These are phyloP conservation scores for Corylus avellana DNA, from an alignment of 306 rosid genomes.

Conservation along the genomic window DNA sequence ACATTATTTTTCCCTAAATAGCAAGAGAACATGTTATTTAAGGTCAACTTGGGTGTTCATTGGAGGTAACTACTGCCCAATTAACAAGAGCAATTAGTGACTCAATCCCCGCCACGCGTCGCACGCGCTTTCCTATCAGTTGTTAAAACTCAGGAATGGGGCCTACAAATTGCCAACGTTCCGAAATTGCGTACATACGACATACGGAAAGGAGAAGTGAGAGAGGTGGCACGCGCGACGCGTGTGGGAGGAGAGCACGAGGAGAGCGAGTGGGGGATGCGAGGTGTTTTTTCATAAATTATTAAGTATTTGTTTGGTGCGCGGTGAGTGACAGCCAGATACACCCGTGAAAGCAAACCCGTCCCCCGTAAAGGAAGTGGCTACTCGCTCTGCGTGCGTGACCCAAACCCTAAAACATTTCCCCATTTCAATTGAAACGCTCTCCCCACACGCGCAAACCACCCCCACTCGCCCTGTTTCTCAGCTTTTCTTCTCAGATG, in stretches of 20 bases:
- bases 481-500: conserved; percentile 7
- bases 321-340: background rate
- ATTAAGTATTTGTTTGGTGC: background rate
- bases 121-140: background rate
- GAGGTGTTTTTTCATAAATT: background rate
- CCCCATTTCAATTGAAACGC: conserved; percentile 4
- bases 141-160: background rate
- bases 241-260: conserved; percentile 13
- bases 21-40: too few relatives aligned
- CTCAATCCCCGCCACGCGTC: background rate
- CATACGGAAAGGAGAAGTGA: background rate
- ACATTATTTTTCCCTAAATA: too few relatives aligned
- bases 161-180: background rate
- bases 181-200: background rate
- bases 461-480: conserved; percentile 8
- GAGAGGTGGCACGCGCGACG: conserved; percentile 30
- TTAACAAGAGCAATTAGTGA: background rate
- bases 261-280: conserved; percentile 30
- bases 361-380: background rate
- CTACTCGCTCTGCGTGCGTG: conserved; percentile 15
- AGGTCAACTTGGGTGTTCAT: too few relatives aligned
- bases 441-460: conserved; percentile 10
- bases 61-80: too few relatives aligned
- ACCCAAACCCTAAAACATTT: conserved; percentile 12
- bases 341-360: background rate